A percentile compares a stretch with the other conserved stretches of the same genome.
phyloP scores from a whole-genome alignment of 179 eudicot species.

The Camellia oleifera region DNA sequence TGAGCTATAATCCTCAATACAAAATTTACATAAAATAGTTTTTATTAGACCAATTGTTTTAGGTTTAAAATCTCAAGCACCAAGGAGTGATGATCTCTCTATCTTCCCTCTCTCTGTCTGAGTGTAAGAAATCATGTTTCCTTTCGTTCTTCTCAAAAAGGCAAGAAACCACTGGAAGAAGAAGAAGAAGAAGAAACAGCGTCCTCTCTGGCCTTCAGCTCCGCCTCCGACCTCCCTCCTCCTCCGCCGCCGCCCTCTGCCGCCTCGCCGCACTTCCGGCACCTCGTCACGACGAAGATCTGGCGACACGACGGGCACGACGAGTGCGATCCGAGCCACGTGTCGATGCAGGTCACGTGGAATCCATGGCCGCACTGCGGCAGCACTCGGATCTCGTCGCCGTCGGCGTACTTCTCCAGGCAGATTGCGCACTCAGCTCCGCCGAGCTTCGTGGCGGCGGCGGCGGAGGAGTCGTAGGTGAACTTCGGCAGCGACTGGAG shows the following conservation, averaged over 20 bases:
- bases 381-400: constrained; percentile 56
- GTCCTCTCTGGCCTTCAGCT: not conserved
- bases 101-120: too few species aligned
- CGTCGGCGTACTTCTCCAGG: constrained; percentile 50
- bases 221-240: not conserved
- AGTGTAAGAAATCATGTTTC: too few species aligned
- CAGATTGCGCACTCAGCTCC: constrained; percentile 45
- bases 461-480: constrained; percentile 23
- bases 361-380: constrained; percentile 75
- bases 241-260: not conserved
- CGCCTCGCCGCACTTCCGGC: constrained; percentile 27
- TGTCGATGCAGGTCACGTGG: constrained; percentile 60
- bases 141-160: not conserved
- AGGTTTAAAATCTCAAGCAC: too few species aligned
- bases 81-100: too few species aligned
- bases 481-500: constrained; percentile 51
- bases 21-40: too few species aligned
- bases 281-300: constrained; percentile 41
- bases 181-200: not conserved
- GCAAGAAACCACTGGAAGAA: not conserved
- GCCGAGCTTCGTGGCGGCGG: not conserved
- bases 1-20: too few species aligned
- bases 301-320: constrained; percentile 75
- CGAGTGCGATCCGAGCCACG: constrained; percentile 76
- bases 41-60: too few species aligned